Base-by-base conservation (phyloP, 2,329 filamentous ascomycete species). In the Colletotrichum gloeosporioides region DNA sequence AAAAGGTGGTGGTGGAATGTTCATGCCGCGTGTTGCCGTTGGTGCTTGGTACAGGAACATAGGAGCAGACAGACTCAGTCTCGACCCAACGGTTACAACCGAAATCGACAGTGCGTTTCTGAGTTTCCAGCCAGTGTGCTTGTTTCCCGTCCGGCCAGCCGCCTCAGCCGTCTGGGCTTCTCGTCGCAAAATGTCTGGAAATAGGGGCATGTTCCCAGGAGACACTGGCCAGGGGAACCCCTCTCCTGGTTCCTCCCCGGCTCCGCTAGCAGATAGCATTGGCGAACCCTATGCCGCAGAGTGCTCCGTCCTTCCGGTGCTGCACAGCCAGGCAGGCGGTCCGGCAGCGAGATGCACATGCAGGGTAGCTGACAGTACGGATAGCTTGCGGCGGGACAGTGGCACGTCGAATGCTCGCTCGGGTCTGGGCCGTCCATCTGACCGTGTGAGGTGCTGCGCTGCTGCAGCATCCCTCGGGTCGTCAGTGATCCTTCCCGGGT, bases 131-230 rank as follows among this genome's bases (percentile, higher is more conserved):
- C 39, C 64, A 73, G 69, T 61, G n/a, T 31, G n/a, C 67, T 59
- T 8, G 25, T 57, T 34, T 32, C 68, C 32, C 62, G 39, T 25
- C 25, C 31, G 25, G 27, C 61, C 68, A 53, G 22, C 12, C 25
- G 34, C 22, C 13, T 67, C 39, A 27, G 63, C 32, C 22, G 31
- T 29, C 27, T 27, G 12, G 22, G 18, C 34, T 64, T 70, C 34
- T 44, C 32, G 32, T 75, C 72, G 62, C 36, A 57, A 34, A 31
- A 25, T 61, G 39, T 73, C 69, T 65, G 55, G 18, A 44, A 64
- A 75, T 72, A 75, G 73, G 73, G 73, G 73, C 73, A 73, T 68
- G 39, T 73, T 73, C 73, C 73, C 39, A 31, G 73, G n/a, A 55
- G n/a, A 57, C 6, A 25, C 6, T 25, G 31, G 8, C 25, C 63